These are phyloP conservation scores for Aspergillus fijiensis DNA, from an alignment of 2,329 filamentous ascomycete species.

Conservation along the genomic window DNA sequence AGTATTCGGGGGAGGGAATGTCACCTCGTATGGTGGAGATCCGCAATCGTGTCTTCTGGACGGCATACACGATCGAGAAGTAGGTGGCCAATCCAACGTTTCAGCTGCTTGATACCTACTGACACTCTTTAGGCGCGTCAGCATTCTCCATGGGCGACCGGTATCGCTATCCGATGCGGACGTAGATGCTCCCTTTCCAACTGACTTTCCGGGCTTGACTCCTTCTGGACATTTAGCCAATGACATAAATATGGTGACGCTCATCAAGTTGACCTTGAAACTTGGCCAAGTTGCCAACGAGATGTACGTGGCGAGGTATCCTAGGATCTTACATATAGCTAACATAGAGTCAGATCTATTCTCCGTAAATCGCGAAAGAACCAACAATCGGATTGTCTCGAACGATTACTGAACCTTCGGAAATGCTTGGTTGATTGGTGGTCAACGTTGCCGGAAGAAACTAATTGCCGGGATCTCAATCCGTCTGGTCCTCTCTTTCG, in stretches of 20 bases:
- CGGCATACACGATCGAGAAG: slow-evolving; percentile 58
- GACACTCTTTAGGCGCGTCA: slow-evolving; percentile 47
- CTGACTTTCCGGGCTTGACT: slow-evolving; percentile 48
- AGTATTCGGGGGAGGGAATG: slow-evolving; percentile 49
- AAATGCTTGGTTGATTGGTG: slow-evolving; percentile 46
- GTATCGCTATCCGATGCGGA: slow-evolving; percentile 54
- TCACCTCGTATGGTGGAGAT: slow-evolving; percentile 52
- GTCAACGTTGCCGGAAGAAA: slow-evolving; percentile 40
- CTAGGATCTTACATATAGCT: slow-evolving; percentile 3
- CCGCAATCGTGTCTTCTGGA: slow-evolving; percentile 59
- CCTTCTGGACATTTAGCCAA: slow-evolving; percentile 44
- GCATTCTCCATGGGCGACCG: slow-evolving; percentile 57
- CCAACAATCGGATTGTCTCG: slow-evolving; percentile 43
- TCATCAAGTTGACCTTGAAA: slow-evolving; percentile 46
- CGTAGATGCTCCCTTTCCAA: slow-evolving; percentile 55
- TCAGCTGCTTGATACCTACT: slow-evolving; percentile 4
- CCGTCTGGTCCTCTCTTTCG: slow-evolving; percentile 46
- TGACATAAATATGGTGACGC: slow-evolving; percentile 49
- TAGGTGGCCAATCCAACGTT: slow-evolving; percentile 24
- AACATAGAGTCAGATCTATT: slow-evolving; percentile 34
- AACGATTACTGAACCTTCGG: slow-evolving; percentile 39
- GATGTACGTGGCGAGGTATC: slow-evolving; percentile 32
- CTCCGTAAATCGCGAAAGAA: slow-evolving; percentile 41
- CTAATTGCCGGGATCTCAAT: slow-evolving; percentile 43
- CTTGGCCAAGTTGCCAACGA: slow-evolving; percentile 43